phyloP scores from a whole-genome alignment of 768 basidiomycete genomes.

The Pisolithus microcarpus region DNA sequence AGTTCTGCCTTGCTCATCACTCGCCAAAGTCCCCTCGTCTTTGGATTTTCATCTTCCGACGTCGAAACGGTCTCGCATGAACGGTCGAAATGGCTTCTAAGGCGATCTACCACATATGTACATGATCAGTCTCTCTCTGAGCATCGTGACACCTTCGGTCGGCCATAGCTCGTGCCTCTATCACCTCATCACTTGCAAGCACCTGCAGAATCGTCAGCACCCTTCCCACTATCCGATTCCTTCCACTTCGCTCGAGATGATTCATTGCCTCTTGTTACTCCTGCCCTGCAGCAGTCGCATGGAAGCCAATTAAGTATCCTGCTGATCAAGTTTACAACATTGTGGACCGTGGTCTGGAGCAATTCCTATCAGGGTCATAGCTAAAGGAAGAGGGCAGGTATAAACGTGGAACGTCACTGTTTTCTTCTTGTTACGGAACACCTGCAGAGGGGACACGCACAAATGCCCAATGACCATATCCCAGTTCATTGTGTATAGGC shows the following conservation, averaged over 20 bases:
- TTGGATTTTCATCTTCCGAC: conserved; percentile 66
- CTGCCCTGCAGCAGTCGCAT: conserved; percentile 91
- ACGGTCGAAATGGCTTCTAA: conserved; percentile 93
- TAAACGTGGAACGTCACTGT: too few relatives aligned
- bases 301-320: conserved; percentile 97
- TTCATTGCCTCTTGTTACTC: conserved; percentile 99
- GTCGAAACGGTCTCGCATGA: too few relatives aligned
- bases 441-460: conserved; percentile 38
- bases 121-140: too few relatives aligned
- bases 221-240: conserved; percentile 72
- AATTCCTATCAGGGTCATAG: too few relatives aligned
- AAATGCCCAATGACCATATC: conserved; percentile 94
- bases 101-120: conserved; percentile 54
- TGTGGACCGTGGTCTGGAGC: too few relatives aligned
- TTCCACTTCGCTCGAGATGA: conserved; percentile 98
- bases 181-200: conserved; percentile 79
- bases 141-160: neutral
- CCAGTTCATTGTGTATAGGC: conserved; percentile 97
- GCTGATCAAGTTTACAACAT: conserved; percentile 96
- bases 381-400: too few relatives aligned
- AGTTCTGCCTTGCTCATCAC: conserved; percentile 73
- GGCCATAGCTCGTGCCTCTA: conserved; percentile 48
- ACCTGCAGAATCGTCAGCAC: conserved; percentile 69
- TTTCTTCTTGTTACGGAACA: neutral
- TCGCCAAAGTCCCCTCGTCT: conserved; percentile 71